phyloP scores from a whole-genome alignment of 768 basidiomycete species.

The Lanmaoa pseudosensibilis region DNA sequence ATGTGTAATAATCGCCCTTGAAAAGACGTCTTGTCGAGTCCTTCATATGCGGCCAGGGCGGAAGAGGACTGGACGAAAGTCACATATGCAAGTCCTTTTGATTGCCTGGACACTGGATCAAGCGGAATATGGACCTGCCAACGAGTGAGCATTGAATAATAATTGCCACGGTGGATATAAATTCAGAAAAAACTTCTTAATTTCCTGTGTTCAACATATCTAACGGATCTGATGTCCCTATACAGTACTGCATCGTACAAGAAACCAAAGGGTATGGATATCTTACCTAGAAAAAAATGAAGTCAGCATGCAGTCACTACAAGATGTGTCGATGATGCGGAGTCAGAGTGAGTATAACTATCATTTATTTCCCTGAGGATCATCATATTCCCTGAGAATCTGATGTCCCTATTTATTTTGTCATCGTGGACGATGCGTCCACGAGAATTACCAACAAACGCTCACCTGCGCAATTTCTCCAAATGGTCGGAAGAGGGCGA shows the following conservation, averaged over 20 bases:
- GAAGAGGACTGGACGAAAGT: slow-evolving; percentile 44
- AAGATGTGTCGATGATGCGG: not conserved
- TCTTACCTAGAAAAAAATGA: slow-evolving; percentile 13
- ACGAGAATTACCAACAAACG: not conserved
- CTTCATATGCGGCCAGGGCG: slow-evolving; percentile 71
- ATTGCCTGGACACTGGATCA: slow-evolving; percentile 43
- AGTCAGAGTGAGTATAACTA: slow-evolving; percentile 44
- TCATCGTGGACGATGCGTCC: slow-evolving; percentile 35
- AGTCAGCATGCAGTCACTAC: slow-evolving; percentile 2
- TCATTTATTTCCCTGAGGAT: slow-evolving; percentile 51
- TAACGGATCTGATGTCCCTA: slow-evolving; percentile 59
- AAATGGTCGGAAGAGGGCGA: slow-evolving; percentile 60
- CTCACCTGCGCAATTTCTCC: slow-evolving; percentile 80
- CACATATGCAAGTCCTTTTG: slow-evolving; percentile 66
- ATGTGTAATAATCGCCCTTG: slow-evolving; percentile 92
- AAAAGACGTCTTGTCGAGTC: slow-evolving; percentile 80
- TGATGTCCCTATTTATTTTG: slow-evolving; percentile 48
- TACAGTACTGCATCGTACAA: not conserved
- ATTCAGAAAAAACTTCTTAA: slow-evolving; percentile 51
- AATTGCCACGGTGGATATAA: slow-evolving; percentile 1
- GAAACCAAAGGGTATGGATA: not conserved
- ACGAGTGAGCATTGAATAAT: slow-evolving; percentile 1
- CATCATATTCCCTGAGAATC: slow-evolving; percentile 41
- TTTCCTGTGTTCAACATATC: slow-evolving; percentile 48
- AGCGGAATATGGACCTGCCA: slow-evolving; percentile 58